phyloP scores from a whole-genome alignment of 2,329 filamentous ascomycete genomes.

The Aureobasidium sp. region DNA sequence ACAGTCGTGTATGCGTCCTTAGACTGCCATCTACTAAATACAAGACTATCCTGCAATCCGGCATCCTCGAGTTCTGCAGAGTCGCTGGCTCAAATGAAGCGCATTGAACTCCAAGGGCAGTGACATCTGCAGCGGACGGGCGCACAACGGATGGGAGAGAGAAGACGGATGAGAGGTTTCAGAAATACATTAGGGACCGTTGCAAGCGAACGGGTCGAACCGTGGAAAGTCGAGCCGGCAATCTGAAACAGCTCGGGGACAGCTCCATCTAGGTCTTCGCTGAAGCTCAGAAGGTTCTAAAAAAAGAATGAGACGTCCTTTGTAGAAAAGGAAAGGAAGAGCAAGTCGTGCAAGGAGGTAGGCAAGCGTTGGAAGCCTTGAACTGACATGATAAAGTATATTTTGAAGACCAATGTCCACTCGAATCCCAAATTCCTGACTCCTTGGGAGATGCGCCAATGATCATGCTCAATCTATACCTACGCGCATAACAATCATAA shows the following conservation, averaged over 20 bases:
- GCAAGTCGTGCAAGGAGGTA: too few relatives aligned
- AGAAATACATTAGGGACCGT: background rate
- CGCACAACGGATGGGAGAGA: background rate
- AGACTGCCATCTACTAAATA: background rate
- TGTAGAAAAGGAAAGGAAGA: too few relatives aligned
- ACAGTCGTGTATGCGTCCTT: background rate
- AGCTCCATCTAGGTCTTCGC: background rate
- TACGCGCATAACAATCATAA: too few relatives aligned
- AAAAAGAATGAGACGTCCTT: too few relatives aligned
- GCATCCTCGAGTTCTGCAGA: background rate
- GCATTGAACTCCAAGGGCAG: background rate
- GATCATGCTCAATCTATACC: too few relatives aligned
- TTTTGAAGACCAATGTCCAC: too few relatives aligned
- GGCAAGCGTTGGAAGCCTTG: too few relatives aligned
- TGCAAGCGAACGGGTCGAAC: background rate
- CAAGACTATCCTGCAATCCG: background rate
- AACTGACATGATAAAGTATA: too few relatives aligned
- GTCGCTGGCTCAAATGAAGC: background rate
- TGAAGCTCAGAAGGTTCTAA: background rate
- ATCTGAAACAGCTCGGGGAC: background rate
- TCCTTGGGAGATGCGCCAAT: too few relatives aligned
- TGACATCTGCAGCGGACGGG: background rate
- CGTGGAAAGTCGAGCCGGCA: background rate
- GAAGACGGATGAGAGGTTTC: background rate
- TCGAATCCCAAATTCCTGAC: too few relatives aligned